Evolutionary conservation across 1,284 basidiomycete species (phyloP), one percentile per base, ranked within the genome.

Genomic region (Melampsora americana): DNA sequence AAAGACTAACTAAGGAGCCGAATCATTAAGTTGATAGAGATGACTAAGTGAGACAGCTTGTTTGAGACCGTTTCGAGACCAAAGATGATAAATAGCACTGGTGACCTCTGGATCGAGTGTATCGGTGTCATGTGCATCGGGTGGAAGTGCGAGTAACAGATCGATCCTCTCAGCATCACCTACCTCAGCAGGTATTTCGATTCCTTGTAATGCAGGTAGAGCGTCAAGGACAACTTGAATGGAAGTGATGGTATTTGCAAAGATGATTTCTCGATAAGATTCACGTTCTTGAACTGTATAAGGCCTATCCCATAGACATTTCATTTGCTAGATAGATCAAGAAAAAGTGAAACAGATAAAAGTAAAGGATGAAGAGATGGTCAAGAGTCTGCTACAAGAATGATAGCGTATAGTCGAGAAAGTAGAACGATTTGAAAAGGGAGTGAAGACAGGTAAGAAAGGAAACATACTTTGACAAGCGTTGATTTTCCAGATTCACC

Each of bases 401-500:
- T 42, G 35, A 61, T 14, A n/a, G 23, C 14, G 28, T 61, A 30
- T 14, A 26, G n/a, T n/a, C n/a, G n/a, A 18, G 23, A 42, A 28
- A 20, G 12, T 20, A 23, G 12, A 50, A 28, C n/a, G n/a, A n/a
- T n/a, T n/a, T n/a, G n/a, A n/a, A n/a, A n/a, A n/a, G n/a, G n/a
- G n/a, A n/a, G n/a, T n/a, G n/a, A n/a, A n/a, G n/a, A n/a, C n/a
- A n/a, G n/a, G n/a, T n/a, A n/a, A n/a, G n/a, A n/a, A n/a, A n/a
- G n/a, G n/a, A 32, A n/a, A 79, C 84, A 56, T 75, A 90, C 90
- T 86, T 93, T 93, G 82, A 94, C 87, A 79, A 94, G 87, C 5
- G 94, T 96, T 14, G 91, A 93, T 84, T 97, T 97, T 61, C 94
- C 94, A 42, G 90, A 92, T 82, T 95, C 94, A 48, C 94, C 94